Base-by-base conservation (phyloP, 257 asterid species). In the Ajuga chamaepitys region DNA sequence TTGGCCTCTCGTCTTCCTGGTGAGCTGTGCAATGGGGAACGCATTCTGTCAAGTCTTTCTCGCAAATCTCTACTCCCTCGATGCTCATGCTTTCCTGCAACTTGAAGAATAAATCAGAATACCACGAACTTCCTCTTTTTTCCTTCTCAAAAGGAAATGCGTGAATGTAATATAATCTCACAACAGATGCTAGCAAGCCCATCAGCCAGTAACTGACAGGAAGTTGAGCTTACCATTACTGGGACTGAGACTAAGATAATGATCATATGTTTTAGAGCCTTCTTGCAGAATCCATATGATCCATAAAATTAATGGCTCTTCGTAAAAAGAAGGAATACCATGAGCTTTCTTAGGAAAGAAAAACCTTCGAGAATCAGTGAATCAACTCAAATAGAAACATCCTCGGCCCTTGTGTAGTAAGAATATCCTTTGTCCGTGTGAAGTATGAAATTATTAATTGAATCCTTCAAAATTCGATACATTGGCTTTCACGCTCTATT, bases 31-130 rank as follows among this genome's bases (percentile, higher is more conserved):
- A 66, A 48, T 42, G 98, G 96, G 67, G 98, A 92, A 58, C 75
- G 95, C 76, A 79, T 86, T 71, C 88, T 81, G 54, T 76, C 91
- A 62, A 89, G 89, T 77, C 86, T 89, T 66, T 92, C 95, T 78
- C 98, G 84, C 83, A 87, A 74, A 75, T 92, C 97, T 59, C 81
- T 79, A 71, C 86, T 81, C 46, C 81, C 84, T 21, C 72, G 84
- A 66, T 75, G 34, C 67, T 85, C 94, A 75, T 77, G 81, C 83
- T 86, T 84, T 48, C 87, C 98, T 92, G 86, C 75, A 68, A 74
- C 47, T 18, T 32, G 57, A 50, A 62, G 10, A 16, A 80, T 56
- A 67, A 52, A 41, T 51, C 45, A 58, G 50, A 66, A 50, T 53
- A 67, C 37, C 50, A 56, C 18, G 30, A n/a, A n/a, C n/a, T n/a